Evolutionary conservation across 139 green algal species (phyloP).

Genomic region (Chlamydomonas incerta): DNA sequence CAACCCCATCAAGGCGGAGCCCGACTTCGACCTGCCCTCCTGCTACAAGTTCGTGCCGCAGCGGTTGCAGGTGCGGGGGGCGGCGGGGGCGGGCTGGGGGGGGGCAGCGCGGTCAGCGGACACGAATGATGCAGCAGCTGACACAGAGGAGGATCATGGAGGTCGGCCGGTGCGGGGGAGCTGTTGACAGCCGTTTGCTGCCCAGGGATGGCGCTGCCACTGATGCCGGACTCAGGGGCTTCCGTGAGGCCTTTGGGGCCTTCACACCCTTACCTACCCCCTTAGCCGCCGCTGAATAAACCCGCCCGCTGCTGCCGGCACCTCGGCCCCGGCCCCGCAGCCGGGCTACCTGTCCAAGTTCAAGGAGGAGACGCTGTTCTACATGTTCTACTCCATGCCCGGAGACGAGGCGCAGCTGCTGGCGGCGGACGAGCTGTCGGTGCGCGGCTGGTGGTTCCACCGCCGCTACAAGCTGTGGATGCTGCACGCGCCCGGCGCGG

Average conservation of each 20-base stretch:
- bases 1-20: constrained; percentile 75
- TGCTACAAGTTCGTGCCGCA: constrained; percentile 89
- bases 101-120: too few species aligned
- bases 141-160: too few species aligned
- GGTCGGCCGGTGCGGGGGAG: too few species aligned
- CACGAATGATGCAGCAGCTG: too few species aligned
- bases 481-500: constrained; percentile 78
- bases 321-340: constrained; percentile 60
- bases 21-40: constrained; percentile 88
- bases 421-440: constrained; percentile 94
- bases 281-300: too few species aligned
- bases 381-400: constrained; percentile 87
- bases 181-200: too few species aligned
- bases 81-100: too few species aligned
- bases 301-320: too few species aligned
- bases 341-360: constrained; percentile 95
- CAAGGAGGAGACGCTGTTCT: constrained; percentile 98
- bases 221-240: too few species aligned
- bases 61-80: constrained; percentile 51
- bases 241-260: too few species aligned
- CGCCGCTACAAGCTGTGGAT: constrained; percentile 89
- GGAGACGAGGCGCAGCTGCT: constrained; percentile 92
- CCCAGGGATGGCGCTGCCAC: too few species aligned
- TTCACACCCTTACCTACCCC: too few species aligned
- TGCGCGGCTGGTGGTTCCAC: constrained; percentile 92